These are phyloP conservation scores for Piper longum DNA, from an alignment of 164 flowering plant genomes.

Conservation along the genomic window DNA sequence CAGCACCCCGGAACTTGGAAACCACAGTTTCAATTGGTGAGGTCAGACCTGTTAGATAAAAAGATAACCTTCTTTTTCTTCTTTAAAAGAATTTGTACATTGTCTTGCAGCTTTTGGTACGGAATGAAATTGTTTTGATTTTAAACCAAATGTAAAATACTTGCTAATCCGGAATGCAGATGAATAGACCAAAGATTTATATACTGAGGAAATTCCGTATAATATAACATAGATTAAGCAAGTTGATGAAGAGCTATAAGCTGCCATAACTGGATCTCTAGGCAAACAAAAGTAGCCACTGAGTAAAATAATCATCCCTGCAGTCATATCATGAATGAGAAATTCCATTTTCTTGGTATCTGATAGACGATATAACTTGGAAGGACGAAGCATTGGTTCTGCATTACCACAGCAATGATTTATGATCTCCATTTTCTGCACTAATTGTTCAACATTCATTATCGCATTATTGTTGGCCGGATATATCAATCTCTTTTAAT, in stretches of 20 bases:
- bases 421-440: background rate
- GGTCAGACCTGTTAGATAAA: background rate
- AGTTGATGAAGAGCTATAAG: background rate
- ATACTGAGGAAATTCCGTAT: background rate
- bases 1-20: conserved; percentile 13
- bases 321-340: background rate
- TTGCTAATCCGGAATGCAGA: background rate
- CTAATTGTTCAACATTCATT: background rate
- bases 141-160: background rate
- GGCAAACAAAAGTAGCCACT: background rate
- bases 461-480: background rate
- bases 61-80: background rate
- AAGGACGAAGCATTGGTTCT: too few species aligned
- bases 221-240: background rate
- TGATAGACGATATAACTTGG: background rate
- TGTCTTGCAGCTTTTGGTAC: background rate
- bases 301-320: background rate
- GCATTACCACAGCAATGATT: too few species aligned
- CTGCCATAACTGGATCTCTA: background rate
- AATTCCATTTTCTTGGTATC: background rate
- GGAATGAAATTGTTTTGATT: background rate
- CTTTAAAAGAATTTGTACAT: background rate
- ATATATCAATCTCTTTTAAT: background rate
- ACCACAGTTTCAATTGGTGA: background rate
- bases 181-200: background rate